Evolutionary conservation across 305 asterid genomes (phyloP).

Genomic region (Rubia peregrina): DNA sequence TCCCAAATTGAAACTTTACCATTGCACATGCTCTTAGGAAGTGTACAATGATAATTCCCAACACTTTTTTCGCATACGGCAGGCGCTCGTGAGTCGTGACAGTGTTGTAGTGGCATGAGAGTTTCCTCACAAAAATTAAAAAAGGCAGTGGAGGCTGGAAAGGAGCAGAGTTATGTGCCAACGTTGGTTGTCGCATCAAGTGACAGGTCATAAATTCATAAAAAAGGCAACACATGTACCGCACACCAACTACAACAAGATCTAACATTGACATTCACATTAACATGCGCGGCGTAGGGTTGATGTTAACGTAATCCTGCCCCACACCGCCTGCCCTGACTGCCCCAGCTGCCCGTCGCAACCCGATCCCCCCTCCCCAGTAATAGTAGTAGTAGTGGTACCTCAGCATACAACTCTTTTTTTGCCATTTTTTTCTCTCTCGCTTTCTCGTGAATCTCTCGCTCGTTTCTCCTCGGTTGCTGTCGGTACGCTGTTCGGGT

Average conservation of each 20-base stretch:
- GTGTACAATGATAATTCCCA: neutral
- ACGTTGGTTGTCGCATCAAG: neutral
- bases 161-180: neutral
- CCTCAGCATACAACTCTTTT: neutral
- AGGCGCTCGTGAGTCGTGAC: neutral
- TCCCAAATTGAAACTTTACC: too few relatives aligned
- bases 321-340: neutral
- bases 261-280: conserved; percentile 2
- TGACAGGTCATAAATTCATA: neutral
- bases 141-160: neutral
- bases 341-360: neutral
- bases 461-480: neutral
- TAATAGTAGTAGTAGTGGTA: neutral
- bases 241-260: neutral
- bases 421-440: neutral
- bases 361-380: conserved; percentile 1
- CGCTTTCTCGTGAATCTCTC: conserved; percentile 2
- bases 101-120: neutral
- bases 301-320: conserved; percentile 1
- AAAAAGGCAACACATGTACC: conserved; percentile 1
- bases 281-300: conserved; percentile 3
- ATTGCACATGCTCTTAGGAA: too few relatives aligned
- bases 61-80: neutral
- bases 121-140: neutral
- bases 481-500: neutral